Base-by-base conservation (phyloP, 1,139 yeast genomes). In the Saccharomyces hybrid region DNA sequence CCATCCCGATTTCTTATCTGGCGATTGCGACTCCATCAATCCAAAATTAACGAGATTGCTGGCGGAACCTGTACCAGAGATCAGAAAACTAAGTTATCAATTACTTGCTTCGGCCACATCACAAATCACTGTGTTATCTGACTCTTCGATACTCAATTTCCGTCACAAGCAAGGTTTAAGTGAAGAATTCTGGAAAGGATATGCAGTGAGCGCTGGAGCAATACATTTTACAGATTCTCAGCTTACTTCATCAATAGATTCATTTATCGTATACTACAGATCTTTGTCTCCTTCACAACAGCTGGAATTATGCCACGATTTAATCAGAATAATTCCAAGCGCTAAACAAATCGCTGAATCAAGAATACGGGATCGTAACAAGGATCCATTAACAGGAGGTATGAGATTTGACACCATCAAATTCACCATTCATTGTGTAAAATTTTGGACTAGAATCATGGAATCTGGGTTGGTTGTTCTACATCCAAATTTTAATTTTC, bases 201-300 rank as follows among this genome's bases (percentile, higher is more conserved):
- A 77, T 50, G 67, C 76, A 0, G 76, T 78, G 57, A 77, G 84
- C 13, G 76, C 78, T 7, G 95, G 90, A 2, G 85, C 89, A 0
- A 60, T 75, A 11, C 78, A 81, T 27, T 84, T 87, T 0, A 75
- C 81, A 11, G 79, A 78, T 50, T 61, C 69, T 1, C 74, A 81
- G 14, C 73, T 83, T 3, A 75, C 77, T 42, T 66, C 70, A 4
- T 74, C 86, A 0, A 70, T 82, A 25, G 70, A 68, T 23, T 68
- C 77, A 3, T 73, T 85, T 48, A 60, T 81, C 5, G 56, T 42
- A 0, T 76, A 74, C 61, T 67, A 75, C 28, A 63, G 68, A 27
- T 52, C 59, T 1, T 38, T 46, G 26, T 16, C 30, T 3, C 42
- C 48, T 4, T 16, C 9, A 8, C 25, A 28, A 2, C 57, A 54